Evolutionary conservation across 2,329 filamentous ascomycete genomes (phyloP), one percentile per base, ranked within the genome.

Genomic region (Ophiostoma himal-ulmi): DNA sequence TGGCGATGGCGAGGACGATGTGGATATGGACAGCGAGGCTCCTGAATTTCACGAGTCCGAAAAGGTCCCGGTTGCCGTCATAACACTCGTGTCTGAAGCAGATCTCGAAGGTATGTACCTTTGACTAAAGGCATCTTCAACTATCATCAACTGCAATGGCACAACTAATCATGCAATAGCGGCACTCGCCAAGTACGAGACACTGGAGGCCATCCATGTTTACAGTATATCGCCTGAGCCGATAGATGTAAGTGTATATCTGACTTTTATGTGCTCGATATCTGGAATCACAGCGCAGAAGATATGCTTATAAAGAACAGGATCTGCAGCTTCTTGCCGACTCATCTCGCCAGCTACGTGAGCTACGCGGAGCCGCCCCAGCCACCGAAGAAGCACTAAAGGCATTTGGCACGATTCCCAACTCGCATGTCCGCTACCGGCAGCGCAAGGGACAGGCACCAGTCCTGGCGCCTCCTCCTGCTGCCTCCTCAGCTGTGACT

Each of bases 221-320:
- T 98, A 98, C 81, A 97, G 93, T 76, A 77, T 98, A 22, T 89
- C 91, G 60, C 85, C 91, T 1, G 85, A 88, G 52, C 85, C 88
- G 0, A 82, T 93, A 20, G 90, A 89, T 78, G 89, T 87, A 79
- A 57, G 78, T 69, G 0, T 39, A 10, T 39, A 10, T 3, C 3
- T 11, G 37, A 10, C 37, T 39, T 3, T 13, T 39, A 30, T 13
- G 37, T 13, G 5, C 37, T 64, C 57, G 22, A 22, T 30, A 7
- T 1, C 17, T 26, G 8, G 34, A 14, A 30, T 26, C n/a, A 34
- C 36, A n/a, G 17, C 17, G 2, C 36, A 11, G 17, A 26, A 11
- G 13, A 11, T n/a, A 13, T 39, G 17, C 11, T 52, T 11, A 67
- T 30, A 3, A 34, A 5, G 0, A 26, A 2, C 67, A 82, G 77